A percentile compares a stretch with the other conserved stretches of the same genome.
phyloP scores from a whole-genome alignment of 2,329 filamentous ascomycete genomes.

The Huntiella bhutanensis region DNA sequence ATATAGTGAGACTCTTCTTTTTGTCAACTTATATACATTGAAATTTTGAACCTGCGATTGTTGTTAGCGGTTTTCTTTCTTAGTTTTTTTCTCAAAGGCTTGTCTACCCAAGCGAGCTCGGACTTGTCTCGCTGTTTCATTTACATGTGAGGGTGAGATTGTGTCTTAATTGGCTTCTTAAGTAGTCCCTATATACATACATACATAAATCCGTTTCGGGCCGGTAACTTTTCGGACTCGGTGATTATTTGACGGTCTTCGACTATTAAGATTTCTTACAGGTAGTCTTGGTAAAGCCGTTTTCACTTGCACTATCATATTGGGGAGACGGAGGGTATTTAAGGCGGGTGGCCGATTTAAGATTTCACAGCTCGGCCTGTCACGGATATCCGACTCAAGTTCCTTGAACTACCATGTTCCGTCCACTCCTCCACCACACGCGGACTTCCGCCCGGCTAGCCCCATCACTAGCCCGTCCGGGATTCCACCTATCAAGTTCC shows the following conservation, averaged over 20 bases:
- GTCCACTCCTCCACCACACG: constrained; percentile 7
- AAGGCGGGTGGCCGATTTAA: no score
- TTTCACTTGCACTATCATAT: no score
- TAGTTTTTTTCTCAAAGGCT: not conserved
- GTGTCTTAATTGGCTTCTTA: not conserved
- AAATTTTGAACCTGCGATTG: not conserved
- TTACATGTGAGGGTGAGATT: not conserved
- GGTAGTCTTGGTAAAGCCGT: no score
- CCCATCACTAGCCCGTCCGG: not conserved
- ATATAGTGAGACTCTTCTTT: not conserved
- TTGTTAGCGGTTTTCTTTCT: no score
- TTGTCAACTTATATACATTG: not conserved
- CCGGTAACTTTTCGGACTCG: no score
- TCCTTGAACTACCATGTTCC: constrained; percentile 6
- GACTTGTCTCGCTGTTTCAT: constrained; percentile 9
- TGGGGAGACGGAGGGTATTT: no score
- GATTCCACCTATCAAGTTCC: not conserved
- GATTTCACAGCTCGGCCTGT: no score
- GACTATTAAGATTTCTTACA: no score
- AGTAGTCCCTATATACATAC: no score
- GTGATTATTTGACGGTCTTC: no score
- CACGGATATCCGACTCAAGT: no score
- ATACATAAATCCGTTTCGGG: no score
- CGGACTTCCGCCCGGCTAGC: not conserved
- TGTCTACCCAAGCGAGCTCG: not conserved